Evolutionary conservation across 1,139 yeast species (phyloP).

Genomic region (Nakaseomyces bracarensis): DNA sequence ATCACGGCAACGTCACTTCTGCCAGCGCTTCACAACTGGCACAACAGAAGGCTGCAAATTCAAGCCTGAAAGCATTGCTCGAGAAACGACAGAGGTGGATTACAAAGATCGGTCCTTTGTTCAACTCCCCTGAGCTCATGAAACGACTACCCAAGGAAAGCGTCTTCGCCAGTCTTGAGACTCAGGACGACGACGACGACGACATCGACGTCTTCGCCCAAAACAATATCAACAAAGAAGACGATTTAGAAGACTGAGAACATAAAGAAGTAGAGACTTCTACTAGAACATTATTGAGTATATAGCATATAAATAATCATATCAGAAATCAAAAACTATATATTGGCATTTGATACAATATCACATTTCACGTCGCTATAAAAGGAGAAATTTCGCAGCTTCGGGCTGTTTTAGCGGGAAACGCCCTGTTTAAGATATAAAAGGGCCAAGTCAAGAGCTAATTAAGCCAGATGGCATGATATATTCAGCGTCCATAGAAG

Average conservation of each 20-base stretch:
- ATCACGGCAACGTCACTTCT: constrained; percentile 20
- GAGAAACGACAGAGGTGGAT: constrained; percentile 91
- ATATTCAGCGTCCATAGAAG: too few species aligned
- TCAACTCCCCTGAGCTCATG: constrained; percentile 60
- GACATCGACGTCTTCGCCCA: constrained; percentile 31
- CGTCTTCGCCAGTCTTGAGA: constrained; percentile 51
- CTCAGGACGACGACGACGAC: constrained; percentile 41
- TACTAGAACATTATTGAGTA: too few species aligned
- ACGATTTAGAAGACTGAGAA: constrained; percentile 12
- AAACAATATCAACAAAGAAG: constrained; percentile 28
- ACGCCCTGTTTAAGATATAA: too few species aligned
- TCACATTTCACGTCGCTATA: too few species aligned
- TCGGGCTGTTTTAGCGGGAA: too few species aligned
- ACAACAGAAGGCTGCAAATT: constrained; percentile 52
- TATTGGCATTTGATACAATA: too few species aligned
- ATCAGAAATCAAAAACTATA: too few species aligned
- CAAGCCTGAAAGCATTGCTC: constrained; percentile 66
- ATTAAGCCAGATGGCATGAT: too few species aligned
- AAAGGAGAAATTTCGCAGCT: too few species aligned
- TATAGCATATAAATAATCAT: too few species aligned
- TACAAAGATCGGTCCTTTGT: constrained; percentile 76
- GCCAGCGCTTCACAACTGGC: constrained; percentile 32
- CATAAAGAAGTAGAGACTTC: too few species aligned
- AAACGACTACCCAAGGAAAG: constrained; percentile 63
- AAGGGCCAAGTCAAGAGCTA: too few species aligned